These are phyloP conservation scores for Pyricularia grisea DNA, from an alignment of 2,329 filamentous ascomycete genomes.

Conservation along the genomic window DNA sequence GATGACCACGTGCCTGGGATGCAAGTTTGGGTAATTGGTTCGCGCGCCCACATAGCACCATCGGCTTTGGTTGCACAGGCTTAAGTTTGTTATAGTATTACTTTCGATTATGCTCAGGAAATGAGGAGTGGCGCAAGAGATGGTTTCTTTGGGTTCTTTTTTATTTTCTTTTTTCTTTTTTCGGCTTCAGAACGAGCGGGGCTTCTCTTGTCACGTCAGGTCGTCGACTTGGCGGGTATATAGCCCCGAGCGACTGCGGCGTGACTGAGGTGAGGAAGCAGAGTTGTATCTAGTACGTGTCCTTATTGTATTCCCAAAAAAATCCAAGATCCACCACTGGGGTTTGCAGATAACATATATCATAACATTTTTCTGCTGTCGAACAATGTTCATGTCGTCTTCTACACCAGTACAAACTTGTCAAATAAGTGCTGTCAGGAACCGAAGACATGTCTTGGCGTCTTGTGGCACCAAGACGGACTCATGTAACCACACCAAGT, in stretches of 20 bases:
- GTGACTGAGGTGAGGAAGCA: not conserved
- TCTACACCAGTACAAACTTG: not conserved
- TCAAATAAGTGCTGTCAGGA: not conserved
- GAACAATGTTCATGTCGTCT: not conserved
- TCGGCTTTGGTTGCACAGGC: not conserved
- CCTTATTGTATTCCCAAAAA: not conserved
- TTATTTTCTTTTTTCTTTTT: no score
- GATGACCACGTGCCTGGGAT: not conserved
- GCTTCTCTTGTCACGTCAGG: not conserved
- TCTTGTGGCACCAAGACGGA: not conserved
- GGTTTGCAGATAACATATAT: not conserved
- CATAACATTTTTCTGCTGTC: not conserved
- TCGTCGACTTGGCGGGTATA: not conserved
- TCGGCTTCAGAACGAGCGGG: not conserved
- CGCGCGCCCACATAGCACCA: not conserved
- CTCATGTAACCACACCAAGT: not conserved
- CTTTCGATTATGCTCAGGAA: not conserved
- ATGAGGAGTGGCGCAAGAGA: not conserved
- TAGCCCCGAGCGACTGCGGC: not conserved
- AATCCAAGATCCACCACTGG: not conserved
- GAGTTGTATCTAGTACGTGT: not conserved
- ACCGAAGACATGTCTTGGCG: not conserved
- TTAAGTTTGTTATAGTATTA: not conserved
- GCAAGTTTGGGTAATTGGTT: not conserved
- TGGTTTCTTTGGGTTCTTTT: conserved; percentile 7